phyloP scores from a whole-genome alignment of 2,329 filamentous ascomycete genomes.

The Trichoderma cornu-damae region DNA sequence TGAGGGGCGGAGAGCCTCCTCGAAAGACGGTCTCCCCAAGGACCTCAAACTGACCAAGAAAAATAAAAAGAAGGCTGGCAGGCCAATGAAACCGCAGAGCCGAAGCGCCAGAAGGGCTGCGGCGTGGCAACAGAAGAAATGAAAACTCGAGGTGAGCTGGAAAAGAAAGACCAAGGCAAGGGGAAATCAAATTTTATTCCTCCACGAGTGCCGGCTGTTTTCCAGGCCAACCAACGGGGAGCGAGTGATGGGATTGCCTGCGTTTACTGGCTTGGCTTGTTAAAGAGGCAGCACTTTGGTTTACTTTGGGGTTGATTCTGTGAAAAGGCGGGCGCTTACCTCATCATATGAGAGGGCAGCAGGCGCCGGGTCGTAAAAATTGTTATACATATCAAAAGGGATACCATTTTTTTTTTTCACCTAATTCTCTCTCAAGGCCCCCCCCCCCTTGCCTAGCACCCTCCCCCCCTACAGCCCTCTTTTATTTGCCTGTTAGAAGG shows the following conservation, averaged over 20 bases:
- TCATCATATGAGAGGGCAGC: constrained; percentile 29
- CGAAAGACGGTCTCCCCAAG: constrained; percentile 59
- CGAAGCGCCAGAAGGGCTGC: constrained; percentile 38
- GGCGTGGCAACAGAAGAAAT: constrained; percentile 41
- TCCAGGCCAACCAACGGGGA: constrained; percentile 1
- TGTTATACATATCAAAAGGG: constrained; percentile 7
- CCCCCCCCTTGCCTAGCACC: not conserved
- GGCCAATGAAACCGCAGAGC: constrained; percentile 34
- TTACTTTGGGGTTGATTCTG: not conserved
- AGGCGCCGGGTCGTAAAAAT: not conserved
- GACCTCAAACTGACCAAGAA: constrained; percentile 57
- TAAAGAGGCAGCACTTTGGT: constrained; percentile 19
- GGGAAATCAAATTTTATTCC: not conserved
- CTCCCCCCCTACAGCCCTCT: constrained; percentile 1
- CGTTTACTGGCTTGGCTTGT: not conserved
- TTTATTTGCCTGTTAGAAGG: not conserved
- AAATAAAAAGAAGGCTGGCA: constrained; percentile 41
- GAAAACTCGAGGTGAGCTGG: not conserved
- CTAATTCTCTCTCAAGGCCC: not conserved
- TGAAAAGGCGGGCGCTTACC: constrained; percentile 20
- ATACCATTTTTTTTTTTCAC: not conserved
- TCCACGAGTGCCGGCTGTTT: not conserved
- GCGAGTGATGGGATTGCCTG: not conserved
- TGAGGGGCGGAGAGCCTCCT: constrained; percentile 70
- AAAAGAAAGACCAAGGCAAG: constrained; percentile 29